Evolutionary conservation across 768 basidiomycete species (phyloP).

Genomic region (Amanita muscaria): DNA sequence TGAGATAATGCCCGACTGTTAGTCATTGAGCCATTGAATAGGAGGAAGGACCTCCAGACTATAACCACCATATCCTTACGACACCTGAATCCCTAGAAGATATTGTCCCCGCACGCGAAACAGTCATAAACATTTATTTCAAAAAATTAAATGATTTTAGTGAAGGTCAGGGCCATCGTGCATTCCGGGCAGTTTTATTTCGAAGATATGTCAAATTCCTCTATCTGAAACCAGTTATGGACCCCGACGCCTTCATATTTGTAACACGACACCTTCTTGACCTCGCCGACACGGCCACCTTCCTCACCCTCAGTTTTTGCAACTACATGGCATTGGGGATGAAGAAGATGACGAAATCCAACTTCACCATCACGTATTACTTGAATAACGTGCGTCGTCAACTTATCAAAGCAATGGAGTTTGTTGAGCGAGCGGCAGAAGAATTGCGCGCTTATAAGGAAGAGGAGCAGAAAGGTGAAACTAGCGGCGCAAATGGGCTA

Average conservation of each 20-base stretch:
- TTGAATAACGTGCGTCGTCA: background rate
- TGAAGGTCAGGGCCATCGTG: background rate
- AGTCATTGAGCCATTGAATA: background rate
- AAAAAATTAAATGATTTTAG: background rate
- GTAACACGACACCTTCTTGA: background rate
- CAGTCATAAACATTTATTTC: background rate
- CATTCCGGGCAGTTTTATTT: background rate
- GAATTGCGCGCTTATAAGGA: background rate
- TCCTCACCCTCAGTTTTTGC: background rate
- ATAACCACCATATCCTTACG: constrained; percentile 1
- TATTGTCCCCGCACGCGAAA: background rate
- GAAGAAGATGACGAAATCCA: background rate
- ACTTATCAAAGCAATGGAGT: background rate
- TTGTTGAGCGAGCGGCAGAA: background rate
- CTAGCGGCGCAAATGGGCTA: background rate
- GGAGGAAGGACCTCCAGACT: background rate
- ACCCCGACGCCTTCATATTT: background rate
- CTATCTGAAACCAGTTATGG: constrained; percentile 1
- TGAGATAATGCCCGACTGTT: background rate
- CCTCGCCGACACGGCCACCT: background rate
- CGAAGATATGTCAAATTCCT: background rate
- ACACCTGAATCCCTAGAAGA: background rate
- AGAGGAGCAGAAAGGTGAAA: background rate
- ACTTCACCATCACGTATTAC: background rate
- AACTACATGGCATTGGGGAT: background rate